These are phyloP conservation scores for Obba rivulosa DNA, from an alignment of 768 basidiomycete species.

Conservation along the genomic window DNA sequence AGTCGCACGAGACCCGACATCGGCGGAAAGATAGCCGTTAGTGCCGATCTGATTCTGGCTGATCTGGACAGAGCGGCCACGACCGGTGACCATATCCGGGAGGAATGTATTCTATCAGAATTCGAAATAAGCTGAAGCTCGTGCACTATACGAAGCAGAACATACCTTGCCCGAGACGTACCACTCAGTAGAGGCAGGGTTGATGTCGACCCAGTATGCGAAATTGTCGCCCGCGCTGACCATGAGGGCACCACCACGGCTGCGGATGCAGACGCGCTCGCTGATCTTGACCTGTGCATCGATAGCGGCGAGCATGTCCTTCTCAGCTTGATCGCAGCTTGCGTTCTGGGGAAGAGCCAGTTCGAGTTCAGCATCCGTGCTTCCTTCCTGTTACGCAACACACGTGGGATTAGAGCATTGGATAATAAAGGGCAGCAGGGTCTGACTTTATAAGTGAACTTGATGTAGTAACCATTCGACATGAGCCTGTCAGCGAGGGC, in stretches of 20 bases:
- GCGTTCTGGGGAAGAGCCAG: neutral
- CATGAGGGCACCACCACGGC: slow-evolving; percentile 1
- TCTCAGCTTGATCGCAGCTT: slow-evolving; percentile 6
- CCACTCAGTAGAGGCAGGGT: slow-evolving; percentile 4
- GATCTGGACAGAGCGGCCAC: no score
- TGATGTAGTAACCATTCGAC: neutral
- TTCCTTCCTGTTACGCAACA: neutral
- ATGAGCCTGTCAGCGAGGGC: neutral
- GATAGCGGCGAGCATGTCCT: neutral
- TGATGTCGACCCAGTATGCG: slow-evolving; percentile 5
- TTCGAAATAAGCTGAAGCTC: no score
- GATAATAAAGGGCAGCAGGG: neutral
- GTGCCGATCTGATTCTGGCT: no score
- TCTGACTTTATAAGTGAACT: slow-evolving; percentile 2
- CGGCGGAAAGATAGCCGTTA: no score
- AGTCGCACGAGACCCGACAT: no score
- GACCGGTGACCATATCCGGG: no score
- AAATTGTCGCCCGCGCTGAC: neutral
- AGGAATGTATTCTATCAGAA: no score
- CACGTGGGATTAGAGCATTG: neutral
- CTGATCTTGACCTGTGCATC: neutral
- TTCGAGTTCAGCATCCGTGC: neutral
- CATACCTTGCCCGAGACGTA: neutral
- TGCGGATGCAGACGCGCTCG: neutral
- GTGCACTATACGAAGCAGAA: no score